Conservation (phyloP, 441 rosid species). For the Populus tomentosa region DNA sequence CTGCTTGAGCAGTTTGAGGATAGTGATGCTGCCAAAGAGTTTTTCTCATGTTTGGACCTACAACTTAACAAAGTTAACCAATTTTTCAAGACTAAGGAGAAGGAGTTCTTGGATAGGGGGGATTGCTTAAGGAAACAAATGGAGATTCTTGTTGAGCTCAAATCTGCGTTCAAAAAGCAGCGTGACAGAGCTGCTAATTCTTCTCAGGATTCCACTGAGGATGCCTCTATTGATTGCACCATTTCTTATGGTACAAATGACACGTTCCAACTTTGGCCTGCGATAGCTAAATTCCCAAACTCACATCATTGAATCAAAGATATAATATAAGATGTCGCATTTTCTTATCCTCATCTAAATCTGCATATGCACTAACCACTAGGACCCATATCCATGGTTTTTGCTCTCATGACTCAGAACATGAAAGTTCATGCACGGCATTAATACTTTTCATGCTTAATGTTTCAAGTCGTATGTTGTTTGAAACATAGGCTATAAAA, state of each 20-base stretch:
- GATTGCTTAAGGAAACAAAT: constrained; percentile 77
- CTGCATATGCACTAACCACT: background rate
- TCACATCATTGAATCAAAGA: background rate
- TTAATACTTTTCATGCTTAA: background rate
- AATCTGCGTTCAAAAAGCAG: constrained; percentile 47
- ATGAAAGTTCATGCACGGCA: background rate
- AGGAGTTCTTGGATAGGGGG: constrained; percentile 90
- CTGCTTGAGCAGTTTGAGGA: constrained; percentile 76
- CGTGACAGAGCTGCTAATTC: constrained; percentile 35
- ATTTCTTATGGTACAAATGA: constrained; percentile 56
- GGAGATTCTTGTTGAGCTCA: constrained; percentile 75
- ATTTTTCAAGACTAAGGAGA: constrained; percentile 75
- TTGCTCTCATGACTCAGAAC: background rate
- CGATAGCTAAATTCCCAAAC: background rate
- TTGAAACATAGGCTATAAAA: background rate
- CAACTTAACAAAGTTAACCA: constrained; percentile 95
- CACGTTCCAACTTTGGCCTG: background rate
- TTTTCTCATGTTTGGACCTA: constrained; percentile 68
- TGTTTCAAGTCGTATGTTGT: background rate
- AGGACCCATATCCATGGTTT: background rate
- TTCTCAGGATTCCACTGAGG: constrained; percentile 58
- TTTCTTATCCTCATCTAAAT: constrained; percentile 4
- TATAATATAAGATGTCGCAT: constrained; percentile 9
- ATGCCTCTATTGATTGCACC: constrained; percentile 67
- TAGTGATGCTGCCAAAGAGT: constrained; percentile 67